Conservation (phyloP, 495 filamentous ascomycete species). For the Talaromyces borbonicus region DNA sequence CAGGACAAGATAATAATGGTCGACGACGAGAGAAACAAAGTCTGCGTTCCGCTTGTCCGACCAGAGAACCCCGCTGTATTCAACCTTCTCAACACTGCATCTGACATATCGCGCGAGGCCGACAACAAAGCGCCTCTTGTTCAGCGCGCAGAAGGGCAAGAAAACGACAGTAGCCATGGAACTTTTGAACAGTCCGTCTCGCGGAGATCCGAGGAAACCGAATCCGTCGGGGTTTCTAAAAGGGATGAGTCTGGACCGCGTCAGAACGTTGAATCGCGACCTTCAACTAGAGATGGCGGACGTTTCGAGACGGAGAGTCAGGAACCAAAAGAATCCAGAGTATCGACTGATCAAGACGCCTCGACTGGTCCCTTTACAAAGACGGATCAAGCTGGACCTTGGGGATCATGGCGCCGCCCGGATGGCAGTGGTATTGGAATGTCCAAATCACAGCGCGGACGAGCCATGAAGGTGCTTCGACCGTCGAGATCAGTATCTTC, state of each 20-base stretch:
- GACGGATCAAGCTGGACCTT: conserved; percentile 43
- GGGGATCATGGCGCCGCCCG: conserved; percentile 59
- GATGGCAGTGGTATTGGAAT: conserved; percentile 31
- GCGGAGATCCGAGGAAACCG: not conserved
- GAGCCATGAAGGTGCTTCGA: conserved; percentile 72
- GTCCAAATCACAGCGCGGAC: conserved; percentile 38
- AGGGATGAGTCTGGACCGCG: not conserved
- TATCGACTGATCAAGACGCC: conserved; percentile 19
- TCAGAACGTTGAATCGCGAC: not conserved
- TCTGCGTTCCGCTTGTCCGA: conserved; percentile 86
- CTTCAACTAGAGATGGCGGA: conserved; percentile 8
- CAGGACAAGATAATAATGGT: conserved; percentile 79
- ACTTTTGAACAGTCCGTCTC: conserved; percentile 16
- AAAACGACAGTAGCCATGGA: conserved; percentile 10
- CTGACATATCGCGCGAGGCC: conserved; percentile 20
- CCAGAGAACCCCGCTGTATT: conserved; percentile 82
- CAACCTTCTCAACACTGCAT: conserved; percentile 56
- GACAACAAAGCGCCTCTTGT: conserved; percentile 3
- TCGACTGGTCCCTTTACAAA: conserved; percentile 25
- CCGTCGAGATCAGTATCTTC: conserved; percentile 43
- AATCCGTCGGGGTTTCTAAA: not conserved
- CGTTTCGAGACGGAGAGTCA: conserved; percentile 11
- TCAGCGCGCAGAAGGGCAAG: conserved; percentile 2
- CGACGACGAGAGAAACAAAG: conserved; percentile 74
- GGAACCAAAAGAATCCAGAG: conserved; percentile 13